Evolutionary conservation across 257 asterid genomes (phyloP), one percentile per base, ranked within the genome.

Genomic region (Nicotiana paniculata): DNA sequence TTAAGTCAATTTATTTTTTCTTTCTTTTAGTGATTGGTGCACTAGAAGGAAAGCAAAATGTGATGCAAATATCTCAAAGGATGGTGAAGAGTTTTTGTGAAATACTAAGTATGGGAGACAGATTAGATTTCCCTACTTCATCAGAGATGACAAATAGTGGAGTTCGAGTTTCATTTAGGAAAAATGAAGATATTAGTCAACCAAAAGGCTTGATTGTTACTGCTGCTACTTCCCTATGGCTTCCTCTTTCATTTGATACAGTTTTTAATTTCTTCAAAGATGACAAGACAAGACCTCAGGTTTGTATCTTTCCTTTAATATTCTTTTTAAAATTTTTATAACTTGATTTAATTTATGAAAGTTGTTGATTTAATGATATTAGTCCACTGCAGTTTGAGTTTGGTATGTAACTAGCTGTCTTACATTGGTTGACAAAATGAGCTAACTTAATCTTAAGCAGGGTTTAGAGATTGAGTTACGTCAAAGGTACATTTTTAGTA

Each of bases 191-290:
- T 39, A 39, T 63, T 0, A 90, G 87, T 30, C 90, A 88, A 68
- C 88, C 90, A 0, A 83, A 76, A 48, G 97, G 91, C 5, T 81
- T 84, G 68, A 84, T 93, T 46, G 86, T 91, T 6, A 83, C 88
- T 67, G 92, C 92, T n/a, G 84, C 95, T 16, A 80, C 92, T 69
- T 93, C 98, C 15, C 57, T 91, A 6, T 87, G 93, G 90, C 91
- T 93, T 85, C 97, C 95, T 37, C 37, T 87, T 81, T 62, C 88
- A 0, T 81, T 62, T 8, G 88, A 92, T 77, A 21, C 58, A 68
- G 84, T 93, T 69, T 91, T 93, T 30, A 51, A 86, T 77, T 91
- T 92, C 89, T 87, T 95, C 80, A 86, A 61, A 84, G 93, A 93
- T 83, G 90, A 89, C 48, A 86, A 87, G 17, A 77, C 69, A 69